Evolutionary conservation across 805 yeast genomes (phyloP).

Genomic region (Kuraishia molischiana): DNA sequence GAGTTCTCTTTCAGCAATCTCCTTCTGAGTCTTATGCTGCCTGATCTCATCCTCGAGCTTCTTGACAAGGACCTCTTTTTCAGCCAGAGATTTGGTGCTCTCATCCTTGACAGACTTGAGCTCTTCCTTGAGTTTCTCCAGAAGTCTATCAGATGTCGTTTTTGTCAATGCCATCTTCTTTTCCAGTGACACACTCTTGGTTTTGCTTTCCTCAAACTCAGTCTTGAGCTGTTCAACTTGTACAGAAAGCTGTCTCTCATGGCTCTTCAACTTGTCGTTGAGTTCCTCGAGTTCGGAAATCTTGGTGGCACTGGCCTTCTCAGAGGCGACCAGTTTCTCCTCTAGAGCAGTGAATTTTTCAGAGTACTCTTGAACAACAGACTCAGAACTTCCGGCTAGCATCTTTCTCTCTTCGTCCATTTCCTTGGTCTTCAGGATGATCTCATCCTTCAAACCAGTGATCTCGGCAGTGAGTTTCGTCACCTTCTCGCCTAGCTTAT

Average conservation of each 20-base stretch:
- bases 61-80: background rate
- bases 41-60: background rate
- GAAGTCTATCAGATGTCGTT: background rate
- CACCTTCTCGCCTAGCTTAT: slow-evolving; percentile 10
- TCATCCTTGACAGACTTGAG: background rate
- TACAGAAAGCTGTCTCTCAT: background rate
- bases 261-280: slow-evolving; percentile 4
- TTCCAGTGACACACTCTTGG: background rate
- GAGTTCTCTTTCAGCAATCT: slow-evolving; percentile 1
- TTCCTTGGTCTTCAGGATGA: slow-evolving; percentile 28
- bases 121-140: background rate
- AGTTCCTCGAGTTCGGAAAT: slow-evolving; percentile 9
- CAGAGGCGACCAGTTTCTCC: slow-evolving; percentile 11
- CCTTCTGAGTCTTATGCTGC: background rate
- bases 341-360: slow-evolving; percentile 35
- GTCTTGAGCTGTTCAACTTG: slow-evolving; percentile 3
- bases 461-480: slow-evolving; percentile 19
- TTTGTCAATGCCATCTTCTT: background rate
- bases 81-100: background rate
- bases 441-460: slow-evolving; percentile 17
- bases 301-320: slow-evolving; percentile 6
- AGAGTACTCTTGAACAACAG: slow-evolving; percentile 36
- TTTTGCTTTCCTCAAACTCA: slow-evolving; percentile 4
- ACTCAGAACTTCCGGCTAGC: slow-evolving; percentile 38
- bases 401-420: slow-evolving; percentile 41